Base-by-base conservation (phyloP, 75 land plant genomes). In the Pinus taeda region DNA sequence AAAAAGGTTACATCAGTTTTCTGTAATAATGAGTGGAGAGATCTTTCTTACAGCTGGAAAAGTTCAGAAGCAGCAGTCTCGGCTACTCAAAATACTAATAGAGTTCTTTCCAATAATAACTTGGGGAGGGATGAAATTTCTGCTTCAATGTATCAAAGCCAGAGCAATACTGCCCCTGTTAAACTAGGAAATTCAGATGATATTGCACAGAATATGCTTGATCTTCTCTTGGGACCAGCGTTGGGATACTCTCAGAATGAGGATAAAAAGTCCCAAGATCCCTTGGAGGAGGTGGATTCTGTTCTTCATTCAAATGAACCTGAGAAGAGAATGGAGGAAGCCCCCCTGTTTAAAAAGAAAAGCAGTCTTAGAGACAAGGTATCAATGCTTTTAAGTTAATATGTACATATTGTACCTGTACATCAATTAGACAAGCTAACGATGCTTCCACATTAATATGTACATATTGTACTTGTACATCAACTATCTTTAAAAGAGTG, bases 121-220 rank as follows among this genome's bases (percentile, higher is more conserved):
- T 20, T 42, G 42, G 53, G 24, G 15, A 45, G 3, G 11, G 18
- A 18, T 9, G 22, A 69, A 42, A 69, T 6, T 69, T 69, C 11
- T 12, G 42, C 55, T 36, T n/a, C 36, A 69, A 42, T 39, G 49
- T 20, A 8, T 42, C 72, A 69, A 69, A 42, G 55, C 4, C 24
- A 42, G 53, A 69, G 49, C 3, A 42, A 69, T 39, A 20, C 53
- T 11, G 49, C 42, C 42, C 36, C 49, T 69, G 17, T 8, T n/a
- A 42, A 20, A 30, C 5, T 42, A 39, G 71, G 71, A 69, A n/a
- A 3, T n/a, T 45, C 71, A 69, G 71, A 69, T 3, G 71, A 69
- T 69, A n/a, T 69, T 69, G 53, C 53, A n/a, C 71, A 69, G 18
- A 69, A 69, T 37, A 69, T 69, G 71, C 53, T 69, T 18, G 71